Evolutionary conservation across 495 filamentous ascomycete genomes (phyloP).

Genomic region (Penicillium dipodomyicola): DNA sequence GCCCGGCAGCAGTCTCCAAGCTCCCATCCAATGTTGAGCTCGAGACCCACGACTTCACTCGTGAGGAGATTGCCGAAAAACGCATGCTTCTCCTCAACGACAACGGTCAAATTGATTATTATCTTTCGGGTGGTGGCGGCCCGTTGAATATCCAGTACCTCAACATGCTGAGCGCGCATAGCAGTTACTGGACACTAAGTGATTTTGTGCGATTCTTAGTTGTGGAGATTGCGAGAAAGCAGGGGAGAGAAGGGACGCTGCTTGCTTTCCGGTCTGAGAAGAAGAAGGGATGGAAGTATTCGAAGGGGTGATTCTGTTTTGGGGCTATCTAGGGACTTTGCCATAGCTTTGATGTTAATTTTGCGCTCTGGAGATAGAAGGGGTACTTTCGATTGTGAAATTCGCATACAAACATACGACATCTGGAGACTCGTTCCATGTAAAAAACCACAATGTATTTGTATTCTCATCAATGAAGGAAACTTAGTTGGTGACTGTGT

Average conservation of each 20-base stretch:
- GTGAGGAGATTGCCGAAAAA: slow-evolving; percentile 90
- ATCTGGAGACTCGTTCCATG: not conserved
- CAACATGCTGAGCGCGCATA: slow-evolving; percentile 97
- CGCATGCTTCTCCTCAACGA: slow-evolving; percentile 87
- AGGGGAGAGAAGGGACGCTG: slow-evolving; percentile 66
- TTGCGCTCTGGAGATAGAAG: not conserved
- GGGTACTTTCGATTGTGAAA: not conserved
- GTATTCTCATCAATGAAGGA: not conserved
- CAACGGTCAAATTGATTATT: slow-evolving; percentile 93
- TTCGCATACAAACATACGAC: not conserved
- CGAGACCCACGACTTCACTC: slow-evolving; percentile 90
- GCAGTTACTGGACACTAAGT: slow-evolving; percentile 81
- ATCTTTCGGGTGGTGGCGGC: slow-evolving; percentile 72
- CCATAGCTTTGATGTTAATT: not conserved
- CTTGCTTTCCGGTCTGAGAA: slow-evolving; percentile 73
- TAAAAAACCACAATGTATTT: not conserved
- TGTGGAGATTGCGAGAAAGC: slow-evolving; percentile 74
- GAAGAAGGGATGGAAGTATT: slow-evolving; percentile 51
- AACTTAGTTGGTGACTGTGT: not conserved
- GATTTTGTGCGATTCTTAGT: slow-evolving; percentile 89
- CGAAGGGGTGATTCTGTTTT: slow-evolving; percentile 26
- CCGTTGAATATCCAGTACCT: slow-evolving; percentile 91
- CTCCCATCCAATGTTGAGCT: slow-evolving; percentile 90
- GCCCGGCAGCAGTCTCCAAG: slow-evolving; percentile 51
- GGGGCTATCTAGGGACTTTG: not conserved